Evolutionary conservation across 2,329 filamentous ascomycete species (phyloP), one percentile per base, ranked within the genome.

Genomic region (Chaetoscypha palmicola): DNA sequence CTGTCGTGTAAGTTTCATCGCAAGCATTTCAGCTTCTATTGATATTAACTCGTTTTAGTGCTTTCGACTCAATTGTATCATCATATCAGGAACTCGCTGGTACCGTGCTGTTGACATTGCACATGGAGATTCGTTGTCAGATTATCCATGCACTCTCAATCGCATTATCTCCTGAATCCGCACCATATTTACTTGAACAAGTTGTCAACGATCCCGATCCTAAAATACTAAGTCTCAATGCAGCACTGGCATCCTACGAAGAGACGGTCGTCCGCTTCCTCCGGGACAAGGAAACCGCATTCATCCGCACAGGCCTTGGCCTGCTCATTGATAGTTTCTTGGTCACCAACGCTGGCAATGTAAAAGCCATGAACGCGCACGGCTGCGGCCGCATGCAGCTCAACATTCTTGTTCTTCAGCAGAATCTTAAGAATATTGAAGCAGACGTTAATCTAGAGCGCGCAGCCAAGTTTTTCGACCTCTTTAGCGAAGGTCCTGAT

Each of bases 391-490:
- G 89, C 28, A 89, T 98, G 78, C 83, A 89, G 62, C 78, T 97
- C 58, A 95, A 98, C 62, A 88, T 96, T 38, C 74, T 96, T 19
- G 92, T 98, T 31, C 71, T 98, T 40, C 91, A 97, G 66, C 92
- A 98, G 62, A 96, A 95, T 58, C 77, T 98, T 43, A 95, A 95
- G 69, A 94, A 94, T 54, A 82, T 98, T 41, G 88, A 92, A 64
- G 72, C 77, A 2, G 76, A 75, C 7, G 81, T 86, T 2, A 73
- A 76, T 45, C 69, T 91, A 21, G 70, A 72, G 3, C 69, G 77
- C 26, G 77, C 82, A 1, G 74, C 77, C 16, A 73, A 76, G 46
- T 91, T 84, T 66, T 90, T 81, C 58, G 72, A 74, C 16, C 63
- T 91, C 28, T 88, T 86, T 57, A 74, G 74, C 33, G 66, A 69